A percentile compares a stretch with the other conserved stretches of the same genome.
phyloP scores from a whole-genome alignment of 805 yeast species.

The Candida piceae region DNA sequence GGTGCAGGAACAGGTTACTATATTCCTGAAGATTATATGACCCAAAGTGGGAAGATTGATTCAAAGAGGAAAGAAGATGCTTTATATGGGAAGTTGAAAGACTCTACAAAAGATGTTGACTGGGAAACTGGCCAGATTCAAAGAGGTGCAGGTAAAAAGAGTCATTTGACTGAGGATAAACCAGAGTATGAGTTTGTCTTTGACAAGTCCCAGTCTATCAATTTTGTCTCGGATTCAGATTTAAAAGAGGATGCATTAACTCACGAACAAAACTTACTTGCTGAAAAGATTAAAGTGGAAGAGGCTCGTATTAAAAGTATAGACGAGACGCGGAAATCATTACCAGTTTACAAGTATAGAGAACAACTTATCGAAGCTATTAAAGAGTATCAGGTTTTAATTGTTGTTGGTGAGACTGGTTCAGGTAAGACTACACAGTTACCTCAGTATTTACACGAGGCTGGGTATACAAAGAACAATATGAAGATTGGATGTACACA shows the following conservation, averaged over 20 bases:
- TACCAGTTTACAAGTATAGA: conserved; percentile 72
- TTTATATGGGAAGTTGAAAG: conserved; percentile 33
- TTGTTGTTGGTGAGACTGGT: conserved; percentile 93
- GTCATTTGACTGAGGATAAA: conserved; percentile 1
- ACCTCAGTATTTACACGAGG: conserved; percentile 82
- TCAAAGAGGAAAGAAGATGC: conserved; percentile 47
- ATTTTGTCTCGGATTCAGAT: conserved; percentile 41
- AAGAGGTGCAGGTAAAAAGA: conserved; percentile 21
- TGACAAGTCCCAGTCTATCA: conserved; percentile 58
- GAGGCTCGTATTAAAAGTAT: conserved; percentile 33
- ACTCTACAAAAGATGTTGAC: conserved; percentile 15
- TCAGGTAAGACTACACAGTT: conserved; percentile 94
- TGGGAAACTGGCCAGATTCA: conserved; percentile 55
- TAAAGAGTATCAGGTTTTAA: conserved; percentile 60
- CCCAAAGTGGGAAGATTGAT: conserved; percentile 48
- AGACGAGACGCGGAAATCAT: conserved; percentile 51
- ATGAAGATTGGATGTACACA: conserved; percentile 80
- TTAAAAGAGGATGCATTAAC: too few relatives aligned
- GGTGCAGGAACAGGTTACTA: conserved; percentile 32
- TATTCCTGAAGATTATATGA: conserved; percentile 54
- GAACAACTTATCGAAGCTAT: conserved; percentile 57
- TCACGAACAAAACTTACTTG: conserved; percentile 28
- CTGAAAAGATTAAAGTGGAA: conserved; percentile 31
- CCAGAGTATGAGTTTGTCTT: conserved; percentile 66
- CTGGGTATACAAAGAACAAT: conserved; percentile 60